Base-by-base conservation (phyloP, 2,329 filamentous ascomycete genomes). In the Westerdykella aurantiaca region DNA sequence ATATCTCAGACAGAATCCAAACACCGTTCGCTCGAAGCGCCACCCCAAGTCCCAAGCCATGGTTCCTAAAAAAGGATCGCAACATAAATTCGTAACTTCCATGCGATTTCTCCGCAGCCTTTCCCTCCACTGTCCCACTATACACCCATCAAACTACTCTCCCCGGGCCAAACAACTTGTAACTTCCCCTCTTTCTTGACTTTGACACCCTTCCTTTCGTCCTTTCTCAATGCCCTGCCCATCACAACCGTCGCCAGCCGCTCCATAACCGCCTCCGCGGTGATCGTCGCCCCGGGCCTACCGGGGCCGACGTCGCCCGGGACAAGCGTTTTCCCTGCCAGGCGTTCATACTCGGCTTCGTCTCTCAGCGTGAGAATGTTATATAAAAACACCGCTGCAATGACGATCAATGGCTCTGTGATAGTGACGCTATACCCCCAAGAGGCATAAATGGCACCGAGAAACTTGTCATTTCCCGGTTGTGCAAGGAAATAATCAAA, bases 401-500 rank as follows among this genome's bases (percentile, higher is more conserved):
- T 37, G 7, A 67, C 60, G 12, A 69, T 46, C 6, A 64, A 51
- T 25, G 54, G 48, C 13, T 62, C 56, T 2, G 50, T 62, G 46
- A 69, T 57, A 10, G 48, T 49, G 38, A 64, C 56, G 2, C 47
- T 53, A 47, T 69, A 69, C 14, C 66, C 65, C 66, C 66, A 66
- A 3, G 47, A 56, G n/a, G 47, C 51, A 38, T 55, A 63, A 0
- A 43, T 48, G 0, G 62, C 63, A 22, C 58, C 61, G 11, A 66
- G 48, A 35, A 58, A 64, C 25, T 29, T 29, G 25, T 29, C 25
- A 12, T 29, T 29, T 29, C 25, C 25, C 1, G 54, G 50, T 5
- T 54, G 41, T 16, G 53, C 50, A 11, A 62, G 44, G 46, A 66
- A 63, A 13, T 52, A 40, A 0, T 52, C 39, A 3, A 67, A 55